Evolutionary conservation across 805 yeast species (phyloP), one percentile per base, ranked within the genome.

Genomic region (Blastobotrys mokoenaii): DNA sequence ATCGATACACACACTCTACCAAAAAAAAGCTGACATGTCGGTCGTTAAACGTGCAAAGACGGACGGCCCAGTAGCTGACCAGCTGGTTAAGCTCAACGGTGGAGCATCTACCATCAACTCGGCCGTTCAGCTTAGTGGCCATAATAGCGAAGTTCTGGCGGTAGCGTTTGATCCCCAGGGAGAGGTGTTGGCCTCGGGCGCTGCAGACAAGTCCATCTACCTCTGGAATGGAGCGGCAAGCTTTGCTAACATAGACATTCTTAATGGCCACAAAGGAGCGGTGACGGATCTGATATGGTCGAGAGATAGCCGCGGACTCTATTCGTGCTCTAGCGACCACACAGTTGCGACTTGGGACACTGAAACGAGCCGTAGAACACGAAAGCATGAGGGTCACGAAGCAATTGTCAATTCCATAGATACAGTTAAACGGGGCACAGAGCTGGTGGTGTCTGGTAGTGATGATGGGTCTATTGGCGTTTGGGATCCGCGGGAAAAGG

Each of bases 401-500:
- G 63, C 66, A 10, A 69, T 74, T 4, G 77, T 83, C 2, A 84
- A 84, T 55, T 74, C 80, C 50, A 63, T 84, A 1, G 72, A 60
- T 17, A 57, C 60, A 9, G 56, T 52, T 45, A 60, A 64, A 18
- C 57, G 55, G 7, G 65, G 57, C 15, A 43, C 50, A 2, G 68
- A 66, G 38, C 45, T 63, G 7, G 47, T 67, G 3, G 70, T 74
- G 2, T 73, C 84, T 32, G 85, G 76, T 3, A 71, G 80, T 8
- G 95, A 85, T 52, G 87, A 80, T 54, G 86, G 88, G 0, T 48
- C 63, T 2, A 66, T 75, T 1, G 65, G 66, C 7, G 43, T 80
- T 1, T 85, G 90, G 90, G 95, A 85, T 52, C 61, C 68, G 18
- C 63, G 87, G 46, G 67, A 72, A n/a, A 80, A 76, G 52, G 52